These are phyloP conservation scores for Pseudogymnoascus sp. DNA, from an alignment of 2,329 filamentous ascomycete species.

Conservation along the genomic window DNA sequence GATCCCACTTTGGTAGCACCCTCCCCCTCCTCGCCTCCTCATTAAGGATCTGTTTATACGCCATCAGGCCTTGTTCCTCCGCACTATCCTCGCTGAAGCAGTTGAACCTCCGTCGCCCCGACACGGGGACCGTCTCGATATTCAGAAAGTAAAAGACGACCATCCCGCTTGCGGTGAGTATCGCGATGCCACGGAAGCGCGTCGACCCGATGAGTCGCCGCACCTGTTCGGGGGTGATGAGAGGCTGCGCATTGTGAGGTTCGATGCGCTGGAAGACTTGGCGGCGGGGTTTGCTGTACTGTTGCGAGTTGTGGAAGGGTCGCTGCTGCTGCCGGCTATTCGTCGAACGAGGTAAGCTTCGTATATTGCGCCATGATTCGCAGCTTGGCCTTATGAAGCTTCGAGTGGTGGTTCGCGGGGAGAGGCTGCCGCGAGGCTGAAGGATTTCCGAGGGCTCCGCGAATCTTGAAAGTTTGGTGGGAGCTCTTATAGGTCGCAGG, in stretches of 20 bases:
- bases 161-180: slow-evolving; percentile 34
- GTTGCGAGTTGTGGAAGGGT: not conserved
- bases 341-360: not conserved
- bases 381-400: not conserved
- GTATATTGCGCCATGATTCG: not conserved
- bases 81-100: slow-evolving; percentile 50
- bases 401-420: not conserved
- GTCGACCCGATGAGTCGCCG: slow-evolving; percentile 28
- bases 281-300: not conserved
- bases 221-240: slow-evolving; percentile 32
- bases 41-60: slow-evolving; percentile 49
- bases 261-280: not conserved
- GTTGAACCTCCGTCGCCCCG: slow-evolving; percentile 66
- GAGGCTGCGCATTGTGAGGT: slow-evolving; percentile 26
- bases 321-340: not conserved
- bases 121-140: slow-evolving; percentile 64
- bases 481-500: not conserved
- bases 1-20: slow-evolving; percentile 50
- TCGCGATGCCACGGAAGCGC: slow-evolving; percentile 32
- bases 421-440: slow-evolving; percentile 1
- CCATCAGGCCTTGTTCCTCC: slow-evolving; percentile 40
- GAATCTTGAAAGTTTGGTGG: not conserved
- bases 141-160: slow-evolving; percentile 56
- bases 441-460: not conserved
- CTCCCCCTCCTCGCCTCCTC: slow-evolving; percentile 44